phyloP scores from a whole-genome alignment of 208 protist genomes.

The Vickermania spadyakhi region DNA sequence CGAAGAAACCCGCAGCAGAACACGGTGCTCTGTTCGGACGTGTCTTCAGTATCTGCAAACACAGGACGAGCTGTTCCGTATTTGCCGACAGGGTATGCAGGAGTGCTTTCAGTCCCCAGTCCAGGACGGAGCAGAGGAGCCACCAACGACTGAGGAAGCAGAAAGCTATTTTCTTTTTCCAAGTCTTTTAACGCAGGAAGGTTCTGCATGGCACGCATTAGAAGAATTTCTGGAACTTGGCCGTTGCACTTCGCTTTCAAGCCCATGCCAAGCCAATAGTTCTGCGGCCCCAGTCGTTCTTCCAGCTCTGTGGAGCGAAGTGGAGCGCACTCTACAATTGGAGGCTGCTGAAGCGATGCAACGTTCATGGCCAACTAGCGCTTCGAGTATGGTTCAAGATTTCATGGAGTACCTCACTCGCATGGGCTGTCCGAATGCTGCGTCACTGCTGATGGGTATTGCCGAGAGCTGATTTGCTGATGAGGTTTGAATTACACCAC shows the following conservation, averaged over 20 bases:
- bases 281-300: not conserved
- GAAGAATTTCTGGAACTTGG: not conserved
- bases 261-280: too few relatives aligned
- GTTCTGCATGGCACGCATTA: not conserved
- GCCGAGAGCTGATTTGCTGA: too few relatives aligned
- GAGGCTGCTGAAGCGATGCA: not conserved
- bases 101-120: not conserved
- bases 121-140: not conserved
- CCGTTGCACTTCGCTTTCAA: too few relatives aligned
- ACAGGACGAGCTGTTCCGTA: not conserved
- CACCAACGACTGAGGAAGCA: not conserved
- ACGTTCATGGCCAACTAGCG: too few relatives aligned
- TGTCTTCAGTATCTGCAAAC: not conserved
- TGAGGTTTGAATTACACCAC: too few relatives aligned
- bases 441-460: not conserved
- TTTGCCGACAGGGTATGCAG: not conserved
- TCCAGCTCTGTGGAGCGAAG: not conserved
- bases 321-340: not conserved
- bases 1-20: too few relatives aligned
- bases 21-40: too few relatives aligned
- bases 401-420: not conserved
- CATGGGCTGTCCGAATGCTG: not conserved
- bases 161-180: not conserved
- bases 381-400: too few relatives aligned
- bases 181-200: not conserved